Evolutionary conservation across 164 flowering plant species (phyloP).

Genomic region (Santalum album): DNA sequence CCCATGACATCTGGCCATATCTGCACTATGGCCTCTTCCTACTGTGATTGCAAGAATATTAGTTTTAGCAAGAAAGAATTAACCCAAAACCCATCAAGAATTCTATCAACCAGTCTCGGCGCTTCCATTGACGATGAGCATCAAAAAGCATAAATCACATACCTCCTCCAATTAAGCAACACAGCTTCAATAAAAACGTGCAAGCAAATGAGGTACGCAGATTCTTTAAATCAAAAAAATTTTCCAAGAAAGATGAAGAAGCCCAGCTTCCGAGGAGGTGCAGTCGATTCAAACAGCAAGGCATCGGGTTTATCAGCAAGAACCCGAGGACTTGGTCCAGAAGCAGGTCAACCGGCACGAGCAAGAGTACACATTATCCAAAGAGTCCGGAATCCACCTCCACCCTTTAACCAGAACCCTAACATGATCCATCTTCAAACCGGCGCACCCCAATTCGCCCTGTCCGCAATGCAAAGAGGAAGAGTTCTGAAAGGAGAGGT

Average conservation of each 20-base stretch:
- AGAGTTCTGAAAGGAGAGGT: too few relatives aligned
- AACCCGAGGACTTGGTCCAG: conserved; percentile 91
- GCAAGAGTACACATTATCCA: conserved; percentile 82
- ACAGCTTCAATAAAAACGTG: too few relatives aligned
- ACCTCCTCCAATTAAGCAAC: too few relatives aligned
- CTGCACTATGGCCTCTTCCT: too few relatives aligned
- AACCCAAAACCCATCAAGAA: too few relatives aligned
- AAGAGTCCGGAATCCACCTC: conserved; percentile 99
- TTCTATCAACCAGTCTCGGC: too few relatives aligned
- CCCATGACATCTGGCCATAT: too few relatives aligned
- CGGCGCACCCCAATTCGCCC: conserved; percentile 36
- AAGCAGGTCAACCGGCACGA: conserved; percentile 89
- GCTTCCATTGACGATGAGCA: too few relatives aligned
- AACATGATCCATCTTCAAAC: conserved; percentile 63
- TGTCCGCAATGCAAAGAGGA: conserved; percentile 29
- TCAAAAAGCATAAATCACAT: too few relatives aligned
- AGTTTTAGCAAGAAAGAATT: too few relatives aligned
- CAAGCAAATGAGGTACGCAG: too few relatives aligned
- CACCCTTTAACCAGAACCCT: conserved; percentile 87
- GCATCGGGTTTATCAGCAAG: conserved; percentile 93
- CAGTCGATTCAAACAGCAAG: conserved; percentile 70
- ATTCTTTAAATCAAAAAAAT: neutral
- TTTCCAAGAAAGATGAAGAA: neutral
- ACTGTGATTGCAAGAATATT: too few relatives aligned
- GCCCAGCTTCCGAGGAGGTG: conserved; percentile 70